Conservation (phyloP, 2,329 filamentous ascomycete genomes). For the Phialophora tarda region DNA sequence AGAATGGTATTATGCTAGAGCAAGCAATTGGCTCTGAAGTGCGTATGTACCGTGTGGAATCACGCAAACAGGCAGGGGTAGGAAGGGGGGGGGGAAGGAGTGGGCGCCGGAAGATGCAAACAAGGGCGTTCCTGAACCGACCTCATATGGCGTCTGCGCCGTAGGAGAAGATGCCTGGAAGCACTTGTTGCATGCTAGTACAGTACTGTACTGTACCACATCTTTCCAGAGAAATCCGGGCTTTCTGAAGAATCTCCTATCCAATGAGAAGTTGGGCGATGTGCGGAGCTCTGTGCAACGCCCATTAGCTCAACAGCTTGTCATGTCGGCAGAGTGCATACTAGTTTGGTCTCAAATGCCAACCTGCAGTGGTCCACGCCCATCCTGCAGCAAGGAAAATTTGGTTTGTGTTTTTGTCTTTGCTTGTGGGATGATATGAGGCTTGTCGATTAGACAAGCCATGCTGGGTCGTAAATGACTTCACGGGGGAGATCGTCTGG, state of each 20-base stretch:
- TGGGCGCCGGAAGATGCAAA: constrained; percentile 33
- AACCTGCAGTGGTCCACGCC: constrained; percentile 33
- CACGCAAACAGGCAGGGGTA: constrained; percentile 40
- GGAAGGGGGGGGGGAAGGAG: constrained; percentile 18
- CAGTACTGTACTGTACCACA: constrained; percentile 33
- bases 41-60: constrained; percentile 20
- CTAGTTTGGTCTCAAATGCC: constrained; percentile 34
- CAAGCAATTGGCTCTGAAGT: constrained; percentile 23
- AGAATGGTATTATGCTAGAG: constrained; percentile 28
- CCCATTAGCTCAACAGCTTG: constrained; percentile 30
- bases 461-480: constrained; percentile 9
- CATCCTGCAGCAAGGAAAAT: constrained; percentile 25
- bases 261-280: constrained; percentile 27
- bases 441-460: constrained; percentile 21
- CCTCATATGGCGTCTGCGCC: constrained; percentile 23
- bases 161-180: constrained; percentile 21
- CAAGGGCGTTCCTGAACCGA: constrained; percentile 35
- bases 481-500: not conserved
- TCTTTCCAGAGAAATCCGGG: constrained; percentile 25
- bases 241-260: constrained; percentile 18
- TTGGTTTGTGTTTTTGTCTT: constrained; percentile 26
- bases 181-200: constrained; percentile 29
- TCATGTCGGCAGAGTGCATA: constrained; percentile 28
- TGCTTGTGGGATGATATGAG: constrained; percentile 19
- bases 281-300: constrained; percentile 30